phyloP scores from a whole-genome alignment of 768 basidiomycete genomes.

The Aureoboletus auriporus region DNA sequence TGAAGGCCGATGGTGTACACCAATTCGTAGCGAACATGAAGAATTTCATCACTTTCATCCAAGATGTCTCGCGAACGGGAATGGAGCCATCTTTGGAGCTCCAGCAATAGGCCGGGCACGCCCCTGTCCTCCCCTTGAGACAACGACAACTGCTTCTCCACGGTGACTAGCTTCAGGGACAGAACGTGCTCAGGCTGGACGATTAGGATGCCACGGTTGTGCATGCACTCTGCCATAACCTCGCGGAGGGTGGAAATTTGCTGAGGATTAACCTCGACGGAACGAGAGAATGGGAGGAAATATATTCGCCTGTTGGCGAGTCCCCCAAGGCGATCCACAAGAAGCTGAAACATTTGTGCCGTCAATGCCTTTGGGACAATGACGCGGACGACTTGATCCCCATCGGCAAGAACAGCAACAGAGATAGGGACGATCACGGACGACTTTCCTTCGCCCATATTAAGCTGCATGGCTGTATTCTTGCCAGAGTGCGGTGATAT shows the following conservation, averaged over 20 bases:
- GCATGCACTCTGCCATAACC: conserved; percentile 28
- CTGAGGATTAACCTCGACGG: conserved; percentile 18
- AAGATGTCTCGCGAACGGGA: conserved; percentile 17
- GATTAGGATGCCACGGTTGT: conserved; percentile 38
- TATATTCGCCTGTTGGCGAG: conserved; percentile 32
- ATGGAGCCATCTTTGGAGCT: conserved; percentile 18
- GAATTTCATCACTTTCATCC: conserved; percentile 33
- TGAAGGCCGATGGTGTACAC: conserved; percentile 43
- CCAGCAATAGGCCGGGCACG: conserved; percentile 16
- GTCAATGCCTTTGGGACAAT: conserved; percentile 31
- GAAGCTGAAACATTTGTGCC: conserved; percentile 31
- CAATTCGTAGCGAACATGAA: conserved; percentile 45
- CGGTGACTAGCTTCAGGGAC: conserved; percentile 41
- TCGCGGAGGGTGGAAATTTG: conserved; percentile 7
- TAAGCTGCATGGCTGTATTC: conserved; percentile 44
- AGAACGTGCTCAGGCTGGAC: conserved; percentile 50
- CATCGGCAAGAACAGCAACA: conserved; percentile 23
- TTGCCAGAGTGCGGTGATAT: conserved; percentile 20
- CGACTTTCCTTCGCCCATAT: conserved; percentile 55
- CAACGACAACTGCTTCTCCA: conserved; percentile 7
- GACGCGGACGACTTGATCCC: conserved; percentile 28
- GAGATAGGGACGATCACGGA: conserved; percentile 36
- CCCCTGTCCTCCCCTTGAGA: conserved; percentile 8
- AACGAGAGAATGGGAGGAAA: conserved; percentile 30
- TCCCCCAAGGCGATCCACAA: conserved; percentile 29